phyloP scores from a whole-genome alignment of 2,329 filamentous ascomycete species.

The Xylariaceae sp. region DNA sequence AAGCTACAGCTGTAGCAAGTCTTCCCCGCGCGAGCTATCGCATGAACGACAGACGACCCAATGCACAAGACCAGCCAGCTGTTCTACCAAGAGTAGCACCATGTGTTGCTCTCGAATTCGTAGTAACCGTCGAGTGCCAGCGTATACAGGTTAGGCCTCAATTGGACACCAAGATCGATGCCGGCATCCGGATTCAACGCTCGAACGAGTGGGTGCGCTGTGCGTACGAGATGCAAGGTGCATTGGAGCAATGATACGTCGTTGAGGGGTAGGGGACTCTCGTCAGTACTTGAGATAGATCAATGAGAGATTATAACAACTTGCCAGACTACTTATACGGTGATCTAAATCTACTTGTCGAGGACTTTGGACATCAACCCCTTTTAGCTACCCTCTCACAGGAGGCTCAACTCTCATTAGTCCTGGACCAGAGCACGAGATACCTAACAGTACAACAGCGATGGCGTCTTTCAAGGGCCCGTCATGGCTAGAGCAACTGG shows the following conservation, averaged over 20 bases:
- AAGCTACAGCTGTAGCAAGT: neutral
- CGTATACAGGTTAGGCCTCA: neutral
- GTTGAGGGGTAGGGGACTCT: conserved; percentile 7
- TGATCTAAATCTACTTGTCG: neutral
- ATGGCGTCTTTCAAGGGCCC: conserved; percentile 6
- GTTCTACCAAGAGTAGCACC: no score
- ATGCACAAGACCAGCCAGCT: neutral
- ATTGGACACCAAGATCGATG: neutral
- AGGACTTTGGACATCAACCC: neutral
- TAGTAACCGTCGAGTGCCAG: neutral
- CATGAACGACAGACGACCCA: neutral
- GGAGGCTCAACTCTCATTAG: neutral
- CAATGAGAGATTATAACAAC: no score
- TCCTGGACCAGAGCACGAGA: neutral
- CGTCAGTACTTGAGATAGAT: no score
- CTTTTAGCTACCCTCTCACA: neutral
- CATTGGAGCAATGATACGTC: conserved; percentile 2
- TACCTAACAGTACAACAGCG: neutral
- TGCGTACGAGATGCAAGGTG: conserved; percentile 1
- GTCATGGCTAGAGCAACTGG: conserved; percentile 15
- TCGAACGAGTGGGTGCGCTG: neutral
- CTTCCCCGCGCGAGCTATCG: neutral
- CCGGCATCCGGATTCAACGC: no score
- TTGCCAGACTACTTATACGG: no score
- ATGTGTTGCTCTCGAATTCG: neutral